These are phyloP conservation scores for Leccinum truebloodii DNA, from an alignment of 768 basidiomycete species.

Conservation along the genomic window DNA sequence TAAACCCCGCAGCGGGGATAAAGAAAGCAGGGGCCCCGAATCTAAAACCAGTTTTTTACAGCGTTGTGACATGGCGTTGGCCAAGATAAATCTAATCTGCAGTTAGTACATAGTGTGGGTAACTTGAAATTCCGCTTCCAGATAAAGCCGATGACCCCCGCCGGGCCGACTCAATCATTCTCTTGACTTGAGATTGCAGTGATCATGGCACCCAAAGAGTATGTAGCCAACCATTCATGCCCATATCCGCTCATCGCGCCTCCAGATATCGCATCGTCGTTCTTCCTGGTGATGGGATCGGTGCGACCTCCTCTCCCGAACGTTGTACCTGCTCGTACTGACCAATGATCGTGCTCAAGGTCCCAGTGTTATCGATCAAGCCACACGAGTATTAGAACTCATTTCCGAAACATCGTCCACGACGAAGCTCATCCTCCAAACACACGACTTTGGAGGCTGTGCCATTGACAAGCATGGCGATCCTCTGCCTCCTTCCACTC, in stretches of 20 bases:
- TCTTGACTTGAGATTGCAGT: not conserved
- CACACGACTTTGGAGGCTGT: slow-evolving; percentile 85
- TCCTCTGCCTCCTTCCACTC: slow-evolving; percentile 80
- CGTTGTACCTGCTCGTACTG: not conserved
- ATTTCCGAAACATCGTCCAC: slow-evolving; percentile 63
- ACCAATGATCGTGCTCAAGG: slow-evolving; percentile 44
- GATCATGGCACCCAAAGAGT: slow-evolving; percentile 50
- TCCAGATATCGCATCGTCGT: slow-evolving; percentile 83
- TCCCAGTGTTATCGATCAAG: slow-evolving; percentile 88
- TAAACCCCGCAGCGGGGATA: slow-evolving; percentile 86
- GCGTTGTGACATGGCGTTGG: slow-evolving; percentile 38
- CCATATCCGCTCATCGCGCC: slow-evolving; percentile 9
- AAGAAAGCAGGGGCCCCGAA: slow-evolving; percentile 88
- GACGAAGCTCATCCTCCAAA: slow-evolving; percentile 71
- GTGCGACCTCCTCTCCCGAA: slow-evolving; percentile 40
- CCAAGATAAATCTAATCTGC: slow-evolving; percentile 8
- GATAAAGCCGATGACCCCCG: not conserved
- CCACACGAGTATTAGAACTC: slow-evolving; percentile 76
- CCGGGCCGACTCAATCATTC: not conserved
- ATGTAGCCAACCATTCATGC: slow-evolving; percentile 15
- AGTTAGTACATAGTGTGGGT: not conserved
- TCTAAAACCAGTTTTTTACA: slow-evolving; percentile 88
- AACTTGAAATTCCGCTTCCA: not conserved
- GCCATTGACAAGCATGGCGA: slow-evolving; percentile 90
- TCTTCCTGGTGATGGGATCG: slow-evolving; percentile 97